Base-by-base conservation (phyloP, 805 yeast genomes). In the Naumovozyma castellii region DNA sequence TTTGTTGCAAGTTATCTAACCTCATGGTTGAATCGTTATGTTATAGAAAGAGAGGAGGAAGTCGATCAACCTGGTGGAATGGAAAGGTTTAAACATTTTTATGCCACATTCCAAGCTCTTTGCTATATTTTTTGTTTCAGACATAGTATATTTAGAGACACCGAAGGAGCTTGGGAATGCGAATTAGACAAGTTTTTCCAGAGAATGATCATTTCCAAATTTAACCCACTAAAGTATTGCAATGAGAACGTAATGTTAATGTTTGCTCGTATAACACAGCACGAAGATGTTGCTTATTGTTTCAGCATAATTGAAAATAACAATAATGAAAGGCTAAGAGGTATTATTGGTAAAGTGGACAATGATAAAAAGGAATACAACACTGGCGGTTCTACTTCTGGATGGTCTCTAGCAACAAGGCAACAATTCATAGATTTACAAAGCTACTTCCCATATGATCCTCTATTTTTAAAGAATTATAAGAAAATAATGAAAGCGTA, bases 381-480 rank as follows among this genome's bases (percentile, higher is more conserved):
- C 36, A 54, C 53, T 25, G 29, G 40, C 2, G 39, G 43, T 56
- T 65, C 53, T 20, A 44, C 54, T 25, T 49, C 59, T 5, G 43
- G 56, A 8, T 58, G 63, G 49, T 69, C 71, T 39, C 68, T 75
- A 48, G 70, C 71, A 22, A 75, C 76, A 40, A 79, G 79, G 53
- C 88, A 84, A 55, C 95, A 87, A 54, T 86, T 84, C 54, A 72
- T 84, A 48, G 94, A 86, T 53, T 68, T 90, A 38, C 96, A 88
- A 58, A 87, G 92, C n/a, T 90, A 86, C 58, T 90, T 90, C 62
- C 98, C 98, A 10, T 90, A 84, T 58, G 97, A 90, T 66, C 98
- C 98, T 1, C 62, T 92, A 45, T 75, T 83, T 37, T 70, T 90
- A 46, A 81, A 79, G 34, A 62, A 62, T 9, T 73, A 84, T 36